Evolutionary conservation across 2,329 filamentous ascomycete species (phyloP).

Genomic region (Paramyrothecium roridum): DNA sequence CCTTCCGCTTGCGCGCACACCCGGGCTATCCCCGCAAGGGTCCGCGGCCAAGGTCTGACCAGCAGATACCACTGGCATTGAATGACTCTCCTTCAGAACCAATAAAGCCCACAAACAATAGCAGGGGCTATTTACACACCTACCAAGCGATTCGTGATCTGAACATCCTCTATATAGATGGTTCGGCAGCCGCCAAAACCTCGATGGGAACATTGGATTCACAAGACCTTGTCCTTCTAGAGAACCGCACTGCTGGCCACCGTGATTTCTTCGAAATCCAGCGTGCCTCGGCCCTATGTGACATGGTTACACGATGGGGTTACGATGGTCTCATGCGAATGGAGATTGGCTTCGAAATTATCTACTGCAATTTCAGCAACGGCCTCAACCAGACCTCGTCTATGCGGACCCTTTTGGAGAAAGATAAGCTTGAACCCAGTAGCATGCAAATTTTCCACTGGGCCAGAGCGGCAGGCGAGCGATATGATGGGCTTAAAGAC

Average conservation of each 20-base stretch:
- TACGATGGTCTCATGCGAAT: conserved; percentile 66
- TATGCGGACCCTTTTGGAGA: conserved; percentile 17
- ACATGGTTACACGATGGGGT: conserved; percentile 47
- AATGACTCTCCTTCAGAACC: conserved; percentile 7
- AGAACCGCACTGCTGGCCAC: conserved; percentile 18
- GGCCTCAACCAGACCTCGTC: conserved; percentile 35
- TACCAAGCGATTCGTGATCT: conserved; percentile 58
- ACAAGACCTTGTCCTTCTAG: conserved; percentile 60
- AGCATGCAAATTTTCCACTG: conserved; percentile 33
- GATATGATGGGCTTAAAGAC: conserved; percentile 43
- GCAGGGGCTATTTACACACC: conserved; percentile 61
- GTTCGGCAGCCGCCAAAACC: conserved; percentile 66
- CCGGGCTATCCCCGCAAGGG: background rate
- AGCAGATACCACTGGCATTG: background rate
- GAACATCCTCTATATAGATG: conserved; percentile 66
- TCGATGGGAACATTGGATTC: conserved; percentile 64
- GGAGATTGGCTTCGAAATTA: conserved; percentile 69
- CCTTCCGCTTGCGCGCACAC: conserved; percentile 2
- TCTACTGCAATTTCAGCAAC: conserved; percentile 59
- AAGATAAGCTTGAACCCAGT: conserved; percentile 11
- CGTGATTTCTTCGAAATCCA: conserved; percentile 38
- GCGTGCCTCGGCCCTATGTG: conserved; percentile 55
- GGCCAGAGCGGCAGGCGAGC: conserved; percentile 35
- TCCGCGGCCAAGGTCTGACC: background rate
- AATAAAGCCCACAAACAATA: conserved; percentile 4